phyloP scores from a whole-genome alignment of 2,329 filamentous ascomycete species.

The Cladobotryum mycophilum region DNA sequence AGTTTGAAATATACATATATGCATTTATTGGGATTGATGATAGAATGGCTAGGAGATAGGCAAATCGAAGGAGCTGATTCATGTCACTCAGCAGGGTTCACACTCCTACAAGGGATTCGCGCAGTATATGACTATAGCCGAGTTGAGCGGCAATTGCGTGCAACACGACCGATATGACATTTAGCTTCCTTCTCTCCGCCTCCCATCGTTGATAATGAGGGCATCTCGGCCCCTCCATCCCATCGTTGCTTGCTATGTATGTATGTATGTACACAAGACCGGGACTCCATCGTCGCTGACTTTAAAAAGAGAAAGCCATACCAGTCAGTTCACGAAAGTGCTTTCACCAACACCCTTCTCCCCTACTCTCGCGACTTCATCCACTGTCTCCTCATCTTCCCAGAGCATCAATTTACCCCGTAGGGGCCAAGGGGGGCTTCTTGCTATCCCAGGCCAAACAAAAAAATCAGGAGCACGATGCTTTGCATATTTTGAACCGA shows the following conservation, averaged over 20 bases:
- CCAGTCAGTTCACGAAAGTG: too few relatives aligned
- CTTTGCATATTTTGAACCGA: background rate
- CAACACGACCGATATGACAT: background rate
- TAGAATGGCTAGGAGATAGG: too few relatives aligned
- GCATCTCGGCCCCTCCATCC: background rate
- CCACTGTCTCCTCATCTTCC: background rate
- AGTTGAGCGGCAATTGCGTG: background rate
- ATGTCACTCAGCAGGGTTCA: too few relatives aligned
- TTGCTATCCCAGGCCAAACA: background rate
- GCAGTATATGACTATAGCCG: background rate
- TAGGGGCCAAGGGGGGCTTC: background rate
- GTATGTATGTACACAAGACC: background rate
- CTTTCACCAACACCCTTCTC: too few relatives aligned
- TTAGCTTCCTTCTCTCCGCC: background rate
- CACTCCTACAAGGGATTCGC: too few relatives aligned
- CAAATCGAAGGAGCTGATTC: too few relatives aligned
- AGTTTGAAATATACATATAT: background rate
- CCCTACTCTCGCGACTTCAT: background rate
- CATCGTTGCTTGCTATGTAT: background rate
- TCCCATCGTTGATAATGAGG: background rate
- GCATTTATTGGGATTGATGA: background rate
- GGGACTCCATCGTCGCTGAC: background rate
- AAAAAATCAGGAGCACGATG: background rate
- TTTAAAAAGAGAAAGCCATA: background rate
- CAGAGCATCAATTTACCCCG: conserved; percentile 1